Percentiles rank a stretch among this genome's conserved stretches.
Evolutionary conservation across 2,329 filamentous ascomycete species (phyloP).

Genomic region (Cytospora mali): DNA sequence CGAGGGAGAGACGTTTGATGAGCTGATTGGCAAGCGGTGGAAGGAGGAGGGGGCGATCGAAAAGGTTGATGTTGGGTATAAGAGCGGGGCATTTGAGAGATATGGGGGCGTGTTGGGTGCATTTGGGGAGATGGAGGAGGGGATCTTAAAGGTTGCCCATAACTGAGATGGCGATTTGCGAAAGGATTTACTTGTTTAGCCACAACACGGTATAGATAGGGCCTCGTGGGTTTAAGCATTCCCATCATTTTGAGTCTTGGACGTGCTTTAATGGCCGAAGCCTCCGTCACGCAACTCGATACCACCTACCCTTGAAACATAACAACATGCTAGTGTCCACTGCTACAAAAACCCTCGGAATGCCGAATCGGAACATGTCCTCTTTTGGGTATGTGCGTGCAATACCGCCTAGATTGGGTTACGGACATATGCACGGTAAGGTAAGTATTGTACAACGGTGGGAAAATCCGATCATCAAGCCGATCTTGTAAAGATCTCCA

Average conservation of each 20-base stretch:
- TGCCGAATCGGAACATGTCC: too few relatives aligned
- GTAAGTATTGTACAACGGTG: background rate
- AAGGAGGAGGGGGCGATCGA: slow-evolving; percentile 80
- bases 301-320: too few relatives aligned
- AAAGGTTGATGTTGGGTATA: slow-evolving; percentile 81
- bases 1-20: slow-evolving; percentile 78
- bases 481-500: background rate
- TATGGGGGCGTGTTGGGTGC: slow-evolving; percentile 78
- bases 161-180: slow-evolving; percentile 28
- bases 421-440: too few relatives aligned
- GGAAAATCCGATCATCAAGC: background rate
- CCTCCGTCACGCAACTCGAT: too few relatives aligned
- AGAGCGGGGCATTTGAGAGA: slow-evolving; percentile 69
- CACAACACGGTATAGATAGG: background rate
- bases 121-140: slow-evolving; percentile 75
- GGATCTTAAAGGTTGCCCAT: slow-evolving; percentile 55
- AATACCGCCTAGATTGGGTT: background rate
- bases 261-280: background rate
- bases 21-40: slow-evolving; percentile 83
- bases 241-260: background rate
- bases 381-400: too few relatives aligned
- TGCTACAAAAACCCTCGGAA: too few relatives aligned
- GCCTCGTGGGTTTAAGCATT: background rate
- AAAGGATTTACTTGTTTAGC: background rate
- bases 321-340: too few relatives aligned